Conservation (phyloP, 2,329 filamentous ascomycete genomes). For the Paecilomyces sp. region DNA sequence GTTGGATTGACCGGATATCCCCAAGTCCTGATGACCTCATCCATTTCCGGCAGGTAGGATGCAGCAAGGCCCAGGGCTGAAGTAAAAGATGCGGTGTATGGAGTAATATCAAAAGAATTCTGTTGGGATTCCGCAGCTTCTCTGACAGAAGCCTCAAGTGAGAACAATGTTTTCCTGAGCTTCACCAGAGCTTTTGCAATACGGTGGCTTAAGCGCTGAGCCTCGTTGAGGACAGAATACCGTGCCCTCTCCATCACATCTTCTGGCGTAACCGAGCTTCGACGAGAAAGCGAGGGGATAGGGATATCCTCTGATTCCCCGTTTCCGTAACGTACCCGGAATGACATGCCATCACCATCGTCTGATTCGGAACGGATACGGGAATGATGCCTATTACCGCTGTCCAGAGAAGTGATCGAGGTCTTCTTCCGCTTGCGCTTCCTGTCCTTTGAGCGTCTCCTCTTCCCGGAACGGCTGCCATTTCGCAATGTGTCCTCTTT, state of each 20-base stretch:
- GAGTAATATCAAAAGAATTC: constrained; percentile 18
- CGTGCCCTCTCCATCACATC: constrained; percentile 33
- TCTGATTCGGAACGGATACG: constrained; percentile 39
- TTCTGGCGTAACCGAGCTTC: constrained; percentile 21
- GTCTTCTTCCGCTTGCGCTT: constrained; percentile 53
- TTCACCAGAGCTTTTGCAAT: constrained; percentile 50
- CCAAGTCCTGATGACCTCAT: constrained; percentile 49
- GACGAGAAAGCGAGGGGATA: constrained; percentile 28
- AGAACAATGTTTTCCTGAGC: constrained; percentile 51
- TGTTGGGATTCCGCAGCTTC: constrained; percentile 20
- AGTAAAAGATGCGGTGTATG: constrained; percentile 33
- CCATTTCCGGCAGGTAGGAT: constrained; percentile 48
- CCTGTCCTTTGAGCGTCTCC: constrained; percentile 32
- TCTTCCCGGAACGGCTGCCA: constrained; percentile 19
- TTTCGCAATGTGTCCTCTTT: constrained; percentile 17
- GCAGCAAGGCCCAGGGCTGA: constrained; percentile 37
- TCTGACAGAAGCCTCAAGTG: constrained; percentile 33
- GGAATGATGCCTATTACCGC: constrained; percentile 40
- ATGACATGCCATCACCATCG: constrained; percentile 39
- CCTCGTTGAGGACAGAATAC: constrained; percentile 42
- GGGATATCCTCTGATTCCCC: constrained; percentile 54
- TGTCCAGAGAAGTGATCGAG: constrained; percentile 36
- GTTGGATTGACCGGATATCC: constrained; percentile 53
- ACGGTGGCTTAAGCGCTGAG: constrained; percentile 46
- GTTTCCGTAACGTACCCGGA: constrained; percentile 53